These are phyloP conservation scores for Monosporascus sp. DNA, from an alignment of 2,329 filamentous ascomycete species.

Conservation along the genomic window DNA sequence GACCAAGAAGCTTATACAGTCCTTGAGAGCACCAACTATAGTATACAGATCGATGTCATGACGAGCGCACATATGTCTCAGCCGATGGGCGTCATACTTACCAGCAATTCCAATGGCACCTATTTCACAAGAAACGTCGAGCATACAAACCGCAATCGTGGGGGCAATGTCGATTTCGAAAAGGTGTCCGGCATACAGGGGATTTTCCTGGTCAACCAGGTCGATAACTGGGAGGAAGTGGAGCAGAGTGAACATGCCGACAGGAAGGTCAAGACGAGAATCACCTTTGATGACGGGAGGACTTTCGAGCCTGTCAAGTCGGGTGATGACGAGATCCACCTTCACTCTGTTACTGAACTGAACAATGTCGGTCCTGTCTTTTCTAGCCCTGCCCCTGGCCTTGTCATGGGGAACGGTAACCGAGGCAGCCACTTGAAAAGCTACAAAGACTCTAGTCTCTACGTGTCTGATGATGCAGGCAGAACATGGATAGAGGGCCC, in stretches of 20 bases:
- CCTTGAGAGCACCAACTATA: conserved; percentile 94
- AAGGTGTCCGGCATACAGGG: conserved; percentile 89
- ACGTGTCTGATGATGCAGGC: conserved; percentile 87
- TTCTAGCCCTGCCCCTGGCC: conserved; percentile 86
- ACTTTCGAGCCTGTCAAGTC: conserved; percentile 72
- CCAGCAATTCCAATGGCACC: conserved; percentile 95
- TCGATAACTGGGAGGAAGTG: conserved; percentile 80
- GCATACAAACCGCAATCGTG: conserved; percentile 78
- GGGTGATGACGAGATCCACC: conserved; percentile 66
- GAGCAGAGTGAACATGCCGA: conserved; percentile 42
- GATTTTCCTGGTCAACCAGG: conserved; percentile 83
- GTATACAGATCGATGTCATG: conserved; percentile 93
- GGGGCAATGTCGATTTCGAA: conserved; percentile 87
- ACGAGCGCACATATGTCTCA: conserved; percentile 56
- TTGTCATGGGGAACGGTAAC: conserved; percentile 94
- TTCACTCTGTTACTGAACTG: conserved; percentile 87
- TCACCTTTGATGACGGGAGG: conserved; percentile 93
- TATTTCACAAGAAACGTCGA: conserved; percentile 91
- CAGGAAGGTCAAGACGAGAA: conserved; percentile 73
- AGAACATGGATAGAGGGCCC: conserved; percentile 73
- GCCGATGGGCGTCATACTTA: conserved; percentile 84
- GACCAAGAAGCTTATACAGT: conserved; percentile 88
- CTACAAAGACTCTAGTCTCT: conserved; percentile 74
- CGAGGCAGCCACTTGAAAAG: conserved; percentile 67
- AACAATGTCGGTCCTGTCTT: conserved; percentile 82